phyloP scores from a whole-genome alignment of 73 alveolate genomes.

The Symbiodinium pilosum region DNA sequence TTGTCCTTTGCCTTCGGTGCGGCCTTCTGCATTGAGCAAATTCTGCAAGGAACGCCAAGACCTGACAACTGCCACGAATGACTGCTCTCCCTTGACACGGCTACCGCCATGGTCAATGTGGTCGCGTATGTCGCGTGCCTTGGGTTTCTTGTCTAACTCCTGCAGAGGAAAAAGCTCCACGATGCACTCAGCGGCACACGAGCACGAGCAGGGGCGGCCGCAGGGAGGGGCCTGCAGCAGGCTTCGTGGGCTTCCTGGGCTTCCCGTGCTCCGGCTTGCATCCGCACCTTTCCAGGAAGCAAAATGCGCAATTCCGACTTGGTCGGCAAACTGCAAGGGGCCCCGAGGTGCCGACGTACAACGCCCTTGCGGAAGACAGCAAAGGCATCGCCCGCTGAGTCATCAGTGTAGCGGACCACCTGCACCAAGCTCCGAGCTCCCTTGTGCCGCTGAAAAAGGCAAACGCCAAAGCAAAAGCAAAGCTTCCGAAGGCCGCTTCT shows the following conservation, averaged over 20 bases:
- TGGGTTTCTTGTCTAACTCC: conserved; percentile 31
- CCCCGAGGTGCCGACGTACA: not conserved
- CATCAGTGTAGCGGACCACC: not conserved
- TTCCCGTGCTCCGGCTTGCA: not conserved
- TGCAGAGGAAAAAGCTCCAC: not conserved
- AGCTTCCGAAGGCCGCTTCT: too few relatives aligned
- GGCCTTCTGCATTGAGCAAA: conserved; percentile 39
- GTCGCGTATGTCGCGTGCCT: not conserved
- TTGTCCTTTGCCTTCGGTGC: conserved; percentile 28
- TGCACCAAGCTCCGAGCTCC: too few relatives aligned
- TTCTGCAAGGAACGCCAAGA: conserved; percentile 55
- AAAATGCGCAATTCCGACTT: not conserved
- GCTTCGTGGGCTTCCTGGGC: not conserved
- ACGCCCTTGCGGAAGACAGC: not conserved
- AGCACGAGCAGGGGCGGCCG: not conserved
- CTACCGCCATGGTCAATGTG: not conserved
- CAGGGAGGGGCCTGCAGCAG: not conserved
- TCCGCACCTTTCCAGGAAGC: not conserved
- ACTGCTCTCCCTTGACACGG: too few relatives aligned
- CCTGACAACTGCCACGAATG: not conserved
- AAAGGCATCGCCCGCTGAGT: not conserved
- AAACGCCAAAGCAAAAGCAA: too few relatives aligned
- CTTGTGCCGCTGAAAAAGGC: too few relatives aligned
- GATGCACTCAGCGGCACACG: too few relatives aligned
- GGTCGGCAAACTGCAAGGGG: too few relatives aligned